These are phyloP conservation scores for Stylosanthes scabra DNA, from an alignment of 331 rosid species.

Conservation along the genomic window DNA sequence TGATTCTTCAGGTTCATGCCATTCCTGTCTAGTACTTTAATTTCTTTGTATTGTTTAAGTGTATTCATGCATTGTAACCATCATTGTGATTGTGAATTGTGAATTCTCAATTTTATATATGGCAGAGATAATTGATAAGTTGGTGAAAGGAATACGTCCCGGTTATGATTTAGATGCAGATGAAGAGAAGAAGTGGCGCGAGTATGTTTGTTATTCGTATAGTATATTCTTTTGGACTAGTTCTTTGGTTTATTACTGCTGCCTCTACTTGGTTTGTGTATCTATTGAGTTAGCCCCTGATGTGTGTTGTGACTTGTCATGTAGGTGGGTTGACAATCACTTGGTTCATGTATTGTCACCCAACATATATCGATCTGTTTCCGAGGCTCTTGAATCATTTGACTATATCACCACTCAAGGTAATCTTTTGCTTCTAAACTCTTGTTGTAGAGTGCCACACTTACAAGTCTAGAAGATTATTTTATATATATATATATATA, in stretches of 20 bases:
- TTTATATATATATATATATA: too few relatives aligned
- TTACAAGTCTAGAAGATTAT: not conserved
- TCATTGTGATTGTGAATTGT: not conserved
- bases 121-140: conserved; percentile 74
- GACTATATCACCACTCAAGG: conserved; percentile 89
- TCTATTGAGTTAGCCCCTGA: not conserved
- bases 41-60: not conserved
- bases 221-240: conserved; percentile 6
- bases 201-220: conserved; percentile 47
- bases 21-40: not conserved
- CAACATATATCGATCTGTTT: conserved; percentile 76
- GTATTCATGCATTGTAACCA: too few relatives aligned
- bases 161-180: conserved; percentile 57
- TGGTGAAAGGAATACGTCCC: conserved; percentile 60
- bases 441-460: conserved; percentile 2
- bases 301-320: conserved; percentile 37
- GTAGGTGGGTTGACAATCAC: conserved; percentile 95
- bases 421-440: conserved; percentile 34
- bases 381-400: conserved; percentile 87
- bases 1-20: conserved; percentile 81
- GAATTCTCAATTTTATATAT: not conserved
- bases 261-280: conserved; percentile 5
- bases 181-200: conserved; percentile 81
- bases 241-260: not conserved
- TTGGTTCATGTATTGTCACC: conserved; percentile 93